Conservation (phyloP, 495 filamentous ascomycete species). For the Neurospora sp. region DNA sequence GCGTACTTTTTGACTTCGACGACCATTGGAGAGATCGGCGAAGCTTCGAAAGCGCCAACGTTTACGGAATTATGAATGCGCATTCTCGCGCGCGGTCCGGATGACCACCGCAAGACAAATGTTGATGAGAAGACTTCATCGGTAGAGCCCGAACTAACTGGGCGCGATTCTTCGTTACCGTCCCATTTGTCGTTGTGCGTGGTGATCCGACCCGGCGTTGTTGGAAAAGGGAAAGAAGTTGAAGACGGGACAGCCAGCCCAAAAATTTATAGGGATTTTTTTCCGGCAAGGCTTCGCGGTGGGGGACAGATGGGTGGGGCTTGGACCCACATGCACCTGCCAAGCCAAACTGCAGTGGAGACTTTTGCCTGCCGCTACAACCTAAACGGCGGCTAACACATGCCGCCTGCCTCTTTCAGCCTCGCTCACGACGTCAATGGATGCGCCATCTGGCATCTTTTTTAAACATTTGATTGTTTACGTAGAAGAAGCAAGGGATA, state of each 20-base stretch:
- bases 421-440: neutral
- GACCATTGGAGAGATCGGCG: slow-evolving; percentile 49
- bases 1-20: slow-evolving; percentile 62
- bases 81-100: neutral
- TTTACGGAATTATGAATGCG: neutral
- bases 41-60: slow-evolving; percentile 70
- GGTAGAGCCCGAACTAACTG: neutral
- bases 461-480: neutral
- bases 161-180: neutral
- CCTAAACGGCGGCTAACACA: neutral
- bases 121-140: neutral
- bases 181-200: neutral
- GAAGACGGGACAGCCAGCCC: neutral
- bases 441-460: neutral
- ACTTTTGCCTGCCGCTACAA: neutral
- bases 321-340: neutral
- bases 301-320: neutral
- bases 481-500: neutral
- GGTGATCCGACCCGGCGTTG: neutral
- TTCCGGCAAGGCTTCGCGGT: neutral
- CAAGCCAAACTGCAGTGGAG: neutral
- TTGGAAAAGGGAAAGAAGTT: neutral
- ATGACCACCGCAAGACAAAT: neutral
- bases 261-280: slow-evolving; percentile 16
- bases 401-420: neutral